Percentiles rank a stretch among this genome's conserved stretches.
Evolutionary conservation across 2,329 filamentous ascomycete species (phyloP).

Genomic region (Thermothelomyces thermophilus): DNA sequence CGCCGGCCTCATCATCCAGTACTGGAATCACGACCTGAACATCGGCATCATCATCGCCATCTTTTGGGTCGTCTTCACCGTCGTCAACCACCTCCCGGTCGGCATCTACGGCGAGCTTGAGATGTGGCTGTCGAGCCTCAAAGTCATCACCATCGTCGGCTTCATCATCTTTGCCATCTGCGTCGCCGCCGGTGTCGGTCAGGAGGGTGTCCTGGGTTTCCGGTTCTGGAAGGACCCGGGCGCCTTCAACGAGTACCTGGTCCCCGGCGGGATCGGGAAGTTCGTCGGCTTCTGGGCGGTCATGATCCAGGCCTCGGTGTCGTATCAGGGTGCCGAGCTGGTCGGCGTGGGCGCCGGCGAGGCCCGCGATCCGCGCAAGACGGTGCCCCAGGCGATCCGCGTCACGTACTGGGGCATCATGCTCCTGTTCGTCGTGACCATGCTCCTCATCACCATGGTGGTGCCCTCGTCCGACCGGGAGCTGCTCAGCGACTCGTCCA

Average conservation of each 20-base stretch:
- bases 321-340: constrained; percentile 67
- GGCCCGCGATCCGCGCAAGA: constrained; percentile 63
- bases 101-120: constrained; percentile 70
- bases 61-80: constrained; percentile 65
- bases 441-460: constrained; percentile 66
- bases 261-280: constrained; percentile 46
- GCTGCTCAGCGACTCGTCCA: constrained; percentile 45
- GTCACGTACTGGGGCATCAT: constrained; percentile 73
- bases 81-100: constrained; percentile 64
- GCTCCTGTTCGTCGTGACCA: constrained; percentile 56
- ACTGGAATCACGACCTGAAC: constrained; percentile 57
- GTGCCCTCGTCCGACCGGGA: constrained; percentile 55
- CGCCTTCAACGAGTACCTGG: constrained; percentile 57
- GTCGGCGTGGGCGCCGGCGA: constrained; percentile 75
- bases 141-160: constrained; percentile 66
- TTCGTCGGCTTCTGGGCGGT: constrained; percentile 66
- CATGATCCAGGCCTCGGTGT: constrained; percentile 62
- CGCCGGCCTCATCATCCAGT: constrained; percentile 68
- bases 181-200: constrained; percentile 63
- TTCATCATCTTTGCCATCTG: constrained; percentile 73
- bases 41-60: constrained; percentile 67
- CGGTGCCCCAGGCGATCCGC: constrained; percentile 64
- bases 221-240: constrained; percentile 63
- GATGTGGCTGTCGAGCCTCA: constrained; percentile 72
- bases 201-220: constrained; percentile 68